phyloP scores from a whole-genome alignment of 2,329 filamentous ascomycete species.

The Trichoderma endophyticum region DNA sequence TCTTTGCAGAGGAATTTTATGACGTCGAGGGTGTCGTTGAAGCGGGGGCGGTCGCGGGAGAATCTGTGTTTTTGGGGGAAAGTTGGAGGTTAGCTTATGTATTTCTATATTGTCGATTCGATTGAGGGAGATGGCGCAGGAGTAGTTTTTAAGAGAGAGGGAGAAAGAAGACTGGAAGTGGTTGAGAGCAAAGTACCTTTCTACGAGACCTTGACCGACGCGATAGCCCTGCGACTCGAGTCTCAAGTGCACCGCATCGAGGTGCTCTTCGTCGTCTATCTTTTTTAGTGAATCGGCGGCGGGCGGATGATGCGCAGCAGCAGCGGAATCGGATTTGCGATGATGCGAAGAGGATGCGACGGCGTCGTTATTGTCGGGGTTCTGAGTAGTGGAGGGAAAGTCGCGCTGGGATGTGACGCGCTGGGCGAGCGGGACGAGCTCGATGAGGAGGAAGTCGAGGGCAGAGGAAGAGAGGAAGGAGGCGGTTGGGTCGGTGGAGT shows the following conservation, averaged over 20 bases:
- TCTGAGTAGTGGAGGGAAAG: slow-evolving; percentile 28
- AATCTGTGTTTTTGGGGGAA: slow-evolving; percentile 51
- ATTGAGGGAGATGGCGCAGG: slow-evolving; percentile 7
- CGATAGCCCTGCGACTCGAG: slow-evolving; percentile 84
- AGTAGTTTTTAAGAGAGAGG: too few relatives aligned
- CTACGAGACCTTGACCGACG: slow-evolving; percentile 87
- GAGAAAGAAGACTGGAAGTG: too few relatives aligned
- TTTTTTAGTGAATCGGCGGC: slow-evolving; percentile 25
- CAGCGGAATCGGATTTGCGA: not conserved
- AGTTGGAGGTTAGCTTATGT: not conserved
- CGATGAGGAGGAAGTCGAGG: slow-evolving; percentile 92
- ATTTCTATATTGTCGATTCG: not conserved
- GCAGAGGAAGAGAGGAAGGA: slow-evolving; percentile 79
- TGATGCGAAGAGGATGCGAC: not conserved
- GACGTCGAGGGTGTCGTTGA: slow-evolving; percentile 87
- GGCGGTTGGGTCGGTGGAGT: slow-evolving; percentile 69
- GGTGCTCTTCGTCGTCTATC: slow-evolving; percentile 71
- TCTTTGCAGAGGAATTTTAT: slow-evolving; percentile 99
- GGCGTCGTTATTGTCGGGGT: not conserved
- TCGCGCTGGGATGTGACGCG: slow-evolving; percentile 75
- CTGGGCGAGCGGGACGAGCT: slow-evolving; percentile 92
- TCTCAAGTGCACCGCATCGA: slow-evolving; percentile 80
- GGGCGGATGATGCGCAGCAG: not conserved
- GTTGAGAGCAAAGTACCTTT: slow-evolving; percentile 60
- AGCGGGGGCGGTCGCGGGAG: slow-evolving; percentile 78